Evolutionary conservation across 148 eudicot species (phyloP).

Genomic region (Mesembryanthemum crystallinum): DNA sequence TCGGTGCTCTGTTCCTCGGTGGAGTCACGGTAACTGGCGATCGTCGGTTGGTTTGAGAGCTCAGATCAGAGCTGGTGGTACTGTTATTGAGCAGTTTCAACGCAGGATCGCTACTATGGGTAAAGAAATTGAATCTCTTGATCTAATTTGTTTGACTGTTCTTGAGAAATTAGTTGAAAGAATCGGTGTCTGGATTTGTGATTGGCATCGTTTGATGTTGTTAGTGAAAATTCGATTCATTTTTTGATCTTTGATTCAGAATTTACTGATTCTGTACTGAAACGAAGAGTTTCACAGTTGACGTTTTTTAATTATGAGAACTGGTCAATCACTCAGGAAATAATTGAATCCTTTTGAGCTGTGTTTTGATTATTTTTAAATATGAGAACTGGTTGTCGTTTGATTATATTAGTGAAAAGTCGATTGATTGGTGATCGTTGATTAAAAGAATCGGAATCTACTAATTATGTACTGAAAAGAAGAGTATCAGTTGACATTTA

Average conservation of each 20-base stretch:
- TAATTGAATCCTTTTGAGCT: too few species aligned
- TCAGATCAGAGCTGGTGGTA: slow-evolving; percentile 52
- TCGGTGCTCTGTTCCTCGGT: slow-evolving; percentile 36
- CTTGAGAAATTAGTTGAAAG: background rate
- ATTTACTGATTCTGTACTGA: background rate
- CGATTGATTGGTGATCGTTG: too few species aligned
- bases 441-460: too few species aligned
- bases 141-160: background rate
- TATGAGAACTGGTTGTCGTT: too few species aligned
- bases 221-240: background rate
- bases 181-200: background rate
- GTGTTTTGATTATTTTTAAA: too few species aligned
- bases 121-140: slow-evolving; percentile 18
- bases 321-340: too few species aligned
- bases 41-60: slow-evolving; percentile 51
- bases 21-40: slow-evolving; percentile 67
- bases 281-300: background rate
- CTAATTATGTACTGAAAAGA: too few species aligned
- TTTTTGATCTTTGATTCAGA: background rate
- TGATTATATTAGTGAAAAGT: too few species aligned
- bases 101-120: slow-evolving; percentile 80
- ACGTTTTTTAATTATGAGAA: too few species aligned
- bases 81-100: slow-evolving; percentile 58
- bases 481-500: too few species aligned
- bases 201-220: background rate